Conservation (phyloP, 164 flowering plant species). For the Vitis riparia region DNA sequence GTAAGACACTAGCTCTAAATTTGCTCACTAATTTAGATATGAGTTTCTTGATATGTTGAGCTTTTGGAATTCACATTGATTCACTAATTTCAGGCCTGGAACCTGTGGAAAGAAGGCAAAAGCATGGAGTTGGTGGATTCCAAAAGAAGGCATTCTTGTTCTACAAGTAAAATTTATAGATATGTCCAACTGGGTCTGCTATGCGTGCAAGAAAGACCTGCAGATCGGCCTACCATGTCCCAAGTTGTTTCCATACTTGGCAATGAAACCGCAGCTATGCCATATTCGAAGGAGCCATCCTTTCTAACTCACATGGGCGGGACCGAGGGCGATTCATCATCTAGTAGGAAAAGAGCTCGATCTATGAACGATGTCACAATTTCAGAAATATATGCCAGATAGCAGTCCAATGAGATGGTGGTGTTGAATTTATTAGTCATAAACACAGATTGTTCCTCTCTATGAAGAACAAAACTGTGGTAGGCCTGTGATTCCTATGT, state of each 20-base stretch:
- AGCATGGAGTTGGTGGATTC: slow-evolving; percentile 12
- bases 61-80: too few species aligned
- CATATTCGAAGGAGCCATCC: slow-evolving; percentile 2
- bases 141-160: neutral
- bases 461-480: too few species aligned
- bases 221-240: slow-evolving; percentile 9
- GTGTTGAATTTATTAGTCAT: too few species aligned
- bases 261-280: slow-evolving; percentile 3
- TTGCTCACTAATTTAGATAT: too few species aligned
- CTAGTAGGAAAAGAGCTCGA: neutral
- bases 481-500: too few species aligned
- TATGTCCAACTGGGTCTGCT: slow-evolving; percentile 5
- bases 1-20: neutral
- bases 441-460: too few species aligned
- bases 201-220: slow-evolving; percentile 13
- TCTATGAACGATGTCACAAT: neutral
- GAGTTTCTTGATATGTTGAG: too few species aligned
- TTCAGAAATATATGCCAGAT: too few species aligned
- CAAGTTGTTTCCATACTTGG: slow-evolving; percentile 3
- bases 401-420: too few species aligned
- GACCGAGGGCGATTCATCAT: neutral
- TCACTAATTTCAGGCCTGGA: slow-evolving; percentile 3
- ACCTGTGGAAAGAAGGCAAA: slow-evolving; percentile 15
- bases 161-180: neutral
- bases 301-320: neutral